Base-by-base conservation (phyloP, 2,329 filamentous ascomycete genomes). In the Neoscytalidium dimidiatum region DNA sequence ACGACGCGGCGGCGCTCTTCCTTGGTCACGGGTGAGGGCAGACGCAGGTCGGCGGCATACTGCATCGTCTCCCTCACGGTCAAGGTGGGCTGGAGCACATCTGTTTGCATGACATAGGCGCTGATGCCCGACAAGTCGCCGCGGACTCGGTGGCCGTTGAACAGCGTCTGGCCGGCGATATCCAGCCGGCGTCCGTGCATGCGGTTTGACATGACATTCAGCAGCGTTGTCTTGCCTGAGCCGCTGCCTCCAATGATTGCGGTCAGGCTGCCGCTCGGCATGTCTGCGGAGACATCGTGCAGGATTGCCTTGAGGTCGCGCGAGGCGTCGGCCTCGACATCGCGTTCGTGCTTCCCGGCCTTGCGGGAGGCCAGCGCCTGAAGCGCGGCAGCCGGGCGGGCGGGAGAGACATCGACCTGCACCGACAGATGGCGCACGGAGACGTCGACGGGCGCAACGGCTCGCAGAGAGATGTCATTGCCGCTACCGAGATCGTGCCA, bases 191-290 rank as follows among this genome's bases (percentile, higher is more conserved):
- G 86, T n/a, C 80, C 78, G 11, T 83, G 81, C 74, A 92, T 86
- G 35, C 90, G 84, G 68, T 90, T 86, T 11, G 90, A 88, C 78
- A 92, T 84, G 21, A 88, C 85, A 73, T 92, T 93, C 35, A 93
- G 79, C 65, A 79, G 65, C 1, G 74, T 75, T 2, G 74, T 78
- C 64, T 92, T 92, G 0, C 90, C 90, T 1, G 87, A 90, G 21
- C 90, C 90, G 71, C 88, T 90, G 3, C 90, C 89, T 9, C 90
- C 90, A 65, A 93, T 87, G 62, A 93, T 92, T 8, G 90, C 90
- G 0, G 90, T 92, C 44, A 94, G 76, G 3, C 86, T 89, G 3
- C 90, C 89, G 7, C 85, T 83, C 3, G 82, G 81, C 73, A 92
- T 84, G 26, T 86, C 83, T 2, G 89, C 89, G 68, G 84, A 85